Evolutionary conservation across 805 yeast species (phyloP), one percentile per base, ranked within the genome.

Genomic region (Saturnispora saitoi): DNA sequence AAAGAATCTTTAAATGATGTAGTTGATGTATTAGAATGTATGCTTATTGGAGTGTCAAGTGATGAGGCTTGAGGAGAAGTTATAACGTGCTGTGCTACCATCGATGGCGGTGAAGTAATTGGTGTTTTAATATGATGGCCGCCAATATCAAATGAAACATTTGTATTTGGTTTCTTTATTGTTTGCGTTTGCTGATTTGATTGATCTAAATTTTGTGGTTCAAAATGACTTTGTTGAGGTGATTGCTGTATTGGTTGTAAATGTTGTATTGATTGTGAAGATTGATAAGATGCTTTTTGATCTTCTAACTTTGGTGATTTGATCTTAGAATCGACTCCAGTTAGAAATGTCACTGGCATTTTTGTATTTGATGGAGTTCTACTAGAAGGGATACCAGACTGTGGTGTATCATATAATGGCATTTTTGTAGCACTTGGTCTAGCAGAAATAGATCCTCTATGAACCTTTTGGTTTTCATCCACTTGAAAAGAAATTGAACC

Each of bases 401-500:
- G 55, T 2, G 60, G 57, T 12, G 59, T 50, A 32, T 59, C 64
- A 10, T 55, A 48, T 14, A 54, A 12, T 8, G 60, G 40, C 5
- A 62, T 39, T 41, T 64, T 64, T 4, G 69, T 64, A 14, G 70
- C 66, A 4, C 78, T 71, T 1, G 81, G 78, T 52, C 75, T 67
- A 1, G 78, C 73, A 41, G 78, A 72, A 45, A 78, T 77, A 1
- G 82, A 77, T n/a, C 80, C 79, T 49, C 83, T 63, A 54, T 78
- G 79, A 6, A 46, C 17, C 52, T 73, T 74, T 32, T 51, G 53
- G 22, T 61, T 59, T 7, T 76, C 73, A 15, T 46, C 48, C 17
- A 72, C 75, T 19, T 74, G 75, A 55, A 76, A 76, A 3, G 79
- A 75, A 10, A 76, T 62, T 3, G 67, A 54, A 36, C 67, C 48